Percentiles rank a stretch among this genome's conserved stretches.
Conservation (phyloP, 2,329 filamentous ascomycete species). For the Aspergillus glaucus region DNA sequence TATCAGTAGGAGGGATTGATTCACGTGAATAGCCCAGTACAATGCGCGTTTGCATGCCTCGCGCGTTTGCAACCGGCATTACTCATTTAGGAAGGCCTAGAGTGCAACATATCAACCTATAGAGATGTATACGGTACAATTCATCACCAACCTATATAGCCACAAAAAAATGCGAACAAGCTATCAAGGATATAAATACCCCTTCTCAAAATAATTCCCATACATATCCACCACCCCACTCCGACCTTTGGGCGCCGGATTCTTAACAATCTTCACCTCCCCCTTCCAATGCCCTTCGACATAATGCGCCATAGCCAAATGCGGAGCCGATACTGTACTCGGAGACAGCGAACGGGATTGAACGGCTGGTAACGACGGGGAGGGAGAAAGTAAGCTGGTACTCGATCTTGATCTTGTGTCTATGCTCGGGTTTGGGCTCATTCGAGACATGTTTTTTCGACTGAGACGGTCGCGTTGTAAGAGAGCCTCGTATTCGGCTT, state of each 20-base stretch:
- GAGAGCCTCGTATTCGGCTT: slow-evolving; percentile 41
- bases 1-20: too few species aligned
- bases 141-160: too few species aligned
- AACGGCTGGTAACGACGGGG: slow-evolving; percentile 2
- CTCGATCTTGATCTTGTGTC: too few species aligned
- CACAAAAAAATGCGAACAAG: too few species aligned
- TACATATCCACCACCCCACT: slow-evolving; percentile 46
- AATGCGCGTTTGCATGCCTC: too few species aligned
- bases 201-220: slow-evolving; percentile 49
- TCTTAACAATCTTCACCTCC: slow-evolving; percentile 51
- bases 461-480: slow-evolving; percentile 5
- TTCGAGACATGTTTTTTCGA: slow-evolving; percentile 2
- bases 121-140: too few species aligned
- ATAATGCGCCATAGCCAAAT: slow-evolving; percentile 26
- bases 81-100: too few species aligned
- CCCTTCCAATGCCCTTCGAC: slow-evolving; percentile 57
- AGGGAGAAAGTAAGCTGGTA: slow-evolving; percentile 3
- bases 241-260: slow-evolving; percentile 32
- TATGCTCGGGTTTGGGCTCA: slow-evolving; percentile 11
- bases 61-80: too few species aligned
- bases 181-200: slow-evolving; percentile 42
- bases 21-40: too few species aligned
- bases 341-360: slow-evolving; percentile 12
- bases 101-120: too few species aligned
- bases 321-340: slow-evolving; percentile 10